phyloP scores from a whole-genome alignment of 495 filamentous ascomycete species.

The Lasiosphaeris hirsuta region DNA sequence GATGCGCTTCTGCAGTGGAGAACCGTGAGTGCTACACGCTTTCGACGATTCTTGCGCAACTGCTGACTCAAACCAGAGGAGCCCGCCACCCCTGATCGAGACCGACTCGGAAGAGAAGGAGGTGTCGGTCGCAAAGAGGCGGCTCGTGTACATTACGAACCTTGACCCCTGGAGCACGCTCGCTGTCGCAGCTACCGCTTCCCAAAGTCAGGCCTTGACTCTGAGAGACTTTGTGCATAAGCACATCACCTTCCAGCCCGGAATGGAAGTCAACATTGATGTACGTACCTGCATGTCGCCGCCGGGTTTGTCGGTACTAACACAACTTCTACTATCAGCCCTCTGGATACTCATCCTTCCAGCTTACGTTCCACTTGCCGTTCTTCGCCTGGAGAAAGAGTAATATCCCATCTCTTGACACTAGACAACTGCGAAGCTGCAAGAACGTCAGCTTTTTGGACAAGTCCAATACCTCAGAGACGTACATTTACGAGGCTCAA shows the following conservation, averaged over 20 bases:
- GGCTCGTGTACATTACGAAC: slow-evolving; percentile 17
- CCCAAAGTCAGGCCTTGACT: slow-evolving; percentile 4
- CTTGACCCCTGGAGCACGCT: slow-evolving; percentile 12
- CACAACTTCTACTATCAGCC: not conserved
- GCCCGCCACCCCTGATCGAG: slow-evolving; percentile 2
- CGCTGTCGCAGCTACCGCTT: slow-evolving; percentile 12
- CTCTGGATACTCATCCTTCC: slow-evolving; percentile 2
- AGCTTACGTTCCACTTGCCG: slow-evolving; percentile 18
- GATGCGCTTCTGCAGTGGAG: not conserved
- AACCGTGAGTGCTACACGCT: not conserved
- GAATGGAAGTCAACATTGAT: slow-evolving; percentile 6
- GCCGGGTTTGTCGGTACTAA: not conserved
- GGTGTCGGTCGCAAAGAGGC: not conserved
- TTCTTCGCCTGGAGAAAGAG: slow-evolving; percentile 13
- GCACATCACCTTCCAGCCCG: slow-evolving; percentile 15
- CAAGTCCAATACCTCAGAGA: not conserved
- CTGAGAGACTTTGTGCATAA: slow-evolving; percentile 21
- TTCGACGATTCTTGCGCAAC: not conserved
- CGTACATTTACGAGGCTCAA: slow-evolving; percentile 19
- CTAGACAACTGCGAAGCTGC: slow-evolving; percentile 3
- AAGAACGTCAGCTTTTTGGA: not conserved
- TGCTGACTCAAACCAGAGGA: not conserved
- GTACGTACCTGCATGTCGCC: not conserved
- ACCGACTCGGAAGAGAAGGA: not conserved
- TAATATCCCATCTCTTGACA: not conserved